phyloP scores from a whole-genome alignment of 768 basidiomycete genomes.

The Mycena metata region DNA sequence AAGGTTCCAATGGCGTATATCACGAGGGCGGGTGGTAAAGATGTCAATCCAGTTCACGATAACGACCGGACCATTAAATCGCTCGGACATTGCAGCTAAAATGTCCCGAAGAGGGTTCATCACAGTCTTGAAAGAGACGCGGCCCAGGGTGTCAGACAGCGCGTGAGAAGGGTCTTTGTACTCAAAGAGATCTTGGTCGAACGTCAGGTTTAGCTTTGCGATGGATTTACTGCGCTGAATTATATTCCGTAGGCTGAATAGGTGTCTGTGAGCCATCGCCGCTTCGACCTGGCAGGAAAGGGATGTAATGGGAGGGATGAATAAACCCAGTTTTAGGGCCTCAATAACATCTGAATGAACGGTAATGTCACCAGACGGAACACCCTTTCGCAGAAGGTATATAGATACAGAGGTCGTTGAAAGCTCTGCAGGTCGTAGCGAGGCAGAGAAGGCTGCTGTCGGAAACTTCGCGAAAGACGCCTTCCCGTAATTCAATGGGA shows the following conservation, averaged over 20 bases:
- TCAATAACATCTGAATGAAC: background rate
- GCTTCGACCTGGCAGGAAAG: background rate
- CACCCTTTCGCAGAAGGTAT: background rate
- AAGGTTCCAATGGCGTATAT: background rate
- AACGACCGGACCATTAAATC: background rate
- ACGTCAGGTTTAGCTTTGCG: background rate
- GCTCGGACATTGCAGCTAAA: background rate
- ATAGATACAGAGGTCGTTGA: conserved; percentile 6
- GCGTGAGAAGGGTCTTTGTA: background rate
- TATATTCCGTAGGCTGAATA: background rate
- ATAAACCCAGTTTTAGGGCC: background rate
- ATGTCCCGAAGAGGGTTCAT: background rate
- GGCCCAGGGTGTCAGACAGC: background rate
- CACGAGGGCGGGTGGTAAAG: background rate
- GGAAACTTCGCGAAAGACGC: no score
- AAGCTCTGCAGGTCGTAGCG: background rate
- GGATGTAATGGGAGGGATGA: conserved; percentile 1
- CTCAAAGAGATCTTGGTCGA: background rate
- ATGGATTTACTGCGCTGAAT: background rate
- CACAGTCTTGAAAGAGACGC: no score
- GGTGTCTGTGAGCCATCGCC: background rate
- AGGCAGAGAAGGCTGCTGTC: background rate
- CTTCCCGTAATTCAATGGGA: no score
- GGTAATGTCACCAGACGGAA: conserved; percentile 2
- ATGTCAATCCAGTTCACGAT: background rate